Percentiles rank a stretch among this genome's conserved stretches.
These are phyloP conservation scores for Aspergillus fischeri DNA, from an alignment of 2,329 filamentous ascomycete species.

Conservation along the genomic window DNA sequence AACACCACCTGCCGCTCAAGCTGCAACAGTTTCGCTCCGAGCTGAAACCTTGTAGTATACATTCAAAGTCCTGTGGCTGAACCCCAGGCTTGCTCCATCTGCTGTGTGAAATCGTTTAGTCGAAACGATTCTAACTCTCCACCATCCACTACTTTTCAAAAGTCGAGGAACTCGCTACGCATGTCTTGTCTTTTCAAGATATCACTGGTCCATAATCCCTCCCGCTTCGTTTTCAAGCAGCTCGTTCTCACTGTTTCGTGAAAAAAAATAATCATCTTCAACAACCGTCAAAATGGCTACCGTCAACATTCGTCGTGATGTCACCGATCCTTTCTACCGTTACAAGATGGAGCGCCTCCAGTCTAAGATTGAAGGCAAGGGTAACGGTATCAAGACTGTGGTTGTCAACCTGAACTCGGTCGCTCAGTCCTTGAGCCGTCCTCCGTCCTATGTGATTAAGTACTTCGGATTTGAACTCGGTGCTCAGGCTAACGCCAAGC, in stretches of 20 bases:
- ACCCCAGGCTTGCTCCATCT: conserved; percentile 24
- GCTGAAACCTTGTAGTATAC: conserved; percentile 87
- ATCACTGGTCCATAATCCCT: conserved; percentile 43
- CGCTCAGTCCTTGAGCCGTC: conserved; percentile 84
- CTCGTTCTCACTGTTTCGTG: conserved; percentile 19
- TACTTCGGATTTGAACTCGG: conserved; percentile 99
- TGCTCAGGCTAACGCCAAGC: conserved; percentile 97
- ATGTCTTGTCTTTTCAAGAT: conserved; percentile 56
- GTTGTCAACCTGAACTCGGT: conserved; percentile 96
- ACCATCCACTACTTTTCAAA: conserved; percentile 12
- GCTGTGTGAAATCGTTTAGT: conserved; percentile 21
- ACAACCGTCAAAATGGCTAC: conserved; percentile 76
- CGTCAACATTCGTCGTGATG: conserved; percentile 97
- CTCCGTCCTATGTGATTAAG: conserved; percentile 95
- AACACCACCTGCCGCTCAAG: conserved; percentile 89
- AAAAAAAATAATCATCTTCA: conserved; percentile 27
- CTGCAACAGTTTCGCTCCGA: conserved; percentile 96
- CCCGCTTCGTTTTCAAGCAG: conserved; percentile 30
- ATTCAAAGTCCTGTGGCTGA: conserved; percentile 93
- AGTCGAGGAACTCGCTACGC: conserved; percentile 39
- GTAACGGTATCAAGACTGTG: conserved; percentile 99
- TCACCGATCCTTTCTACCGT: conserved; percentile 98
- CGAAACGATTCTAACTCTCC: conserved; percentile 32
- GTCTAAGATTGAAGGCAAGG: conserved; percentile 99
- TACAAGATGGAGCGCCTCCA: conserved; percentile 99